A percentile compares a stretch with the other conserved stretches of the same genome.
Evolutionary conservation across 805 yeast genomes (phyloP).

Genomic region (Spathaspora passalidarum): DNA sequence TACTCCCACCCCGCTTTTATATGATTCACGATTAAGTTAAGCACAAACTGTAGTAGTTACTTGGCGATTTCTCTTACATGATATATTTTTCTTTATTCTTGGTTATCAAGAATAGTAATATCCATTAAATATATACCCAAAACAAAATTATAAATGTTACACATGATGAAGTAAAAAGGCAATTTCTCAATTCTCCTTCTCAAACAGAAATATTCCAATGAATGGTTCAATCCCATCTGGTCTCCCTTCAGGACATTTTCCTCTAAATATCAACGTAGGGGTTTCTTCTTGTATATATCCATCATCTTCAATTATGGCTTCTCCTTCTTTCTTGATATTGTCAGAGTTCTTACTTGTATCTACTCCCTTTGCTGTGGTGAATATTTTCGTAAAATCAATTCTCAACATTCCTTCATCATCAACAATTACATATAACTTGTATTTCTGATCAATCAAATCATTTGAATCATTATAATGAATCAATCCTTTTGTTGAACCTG

Average conservation of each 20-base stretch:
- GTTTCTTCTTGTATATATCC: conserved; percentile 34
- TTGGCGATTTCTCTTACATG: no score
- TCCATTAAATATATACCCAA: neutral
- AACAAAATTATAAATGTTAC: neutral
- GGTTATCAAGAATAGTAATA: no score
- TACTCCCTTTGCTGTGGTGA: conserved; percentile 17
- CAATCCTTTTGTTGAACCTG: conserved; percentile 48
- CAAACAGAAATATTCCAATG: conserved; percentile 54
- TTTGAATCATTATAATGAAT: conserved; percentile 47
- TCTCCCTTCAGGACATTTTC: conserved; percentile 50
- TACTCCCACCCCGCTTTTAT: no score
- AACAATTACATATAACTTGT: conserved; percentile 47
- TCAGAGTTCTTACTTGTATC: neutral
- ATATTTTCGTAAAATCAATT: conserved; percentile 50
- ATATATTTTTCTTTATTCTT: no score
- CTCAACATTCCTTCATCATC: conserved; percentile 46
- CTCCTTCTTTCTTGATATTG: conserved; percentile 1
- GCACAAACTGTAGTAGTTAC: no score
- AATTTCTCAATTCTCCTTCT: conserved; percentile 25
- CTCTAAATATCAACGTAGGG: conserved; percentile 50
- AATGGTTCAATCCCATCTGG: conserved; percentile 53
- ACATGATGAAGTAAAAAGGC: neutral
- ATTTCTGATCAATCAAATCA: conserved; percentile 45
- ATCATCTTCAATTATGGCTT: conserved; percentile 15
- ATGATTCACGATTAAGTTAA: no score